A percentile compares a stretch with the other conserved stretches of the same genome.
Evolutionary conservation across 345 rosid genomes (phyloP).

Genomic region (Gossypium raimondii): DNA sequence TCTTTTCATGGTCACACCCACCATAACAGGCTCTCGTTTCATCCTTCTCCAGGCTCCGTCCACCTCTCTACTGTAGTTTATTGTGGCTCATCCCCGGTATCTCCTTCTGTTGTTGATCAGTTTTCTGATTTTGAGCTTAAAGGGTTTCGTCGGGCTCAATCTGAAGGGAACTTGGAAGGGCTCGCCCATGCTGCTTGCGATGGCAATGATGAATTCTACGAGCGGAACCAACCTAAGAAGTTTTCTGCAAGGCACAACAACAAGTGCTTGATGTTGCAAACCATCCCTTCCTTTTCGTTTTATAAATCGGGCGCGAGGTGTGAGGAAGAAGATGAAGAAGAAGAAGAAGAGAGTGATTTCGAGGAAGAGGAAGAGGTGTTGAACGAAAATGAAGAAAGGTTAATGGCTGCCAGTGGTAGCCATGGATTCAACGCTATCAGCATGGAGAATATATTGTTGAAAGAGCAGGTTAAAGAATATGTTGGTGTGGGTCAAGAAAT

Average conservation of each 20-base stretch:
- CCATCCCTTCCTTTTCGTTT: conserved; percentile 53
- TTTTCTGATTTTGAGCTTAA: neutral
- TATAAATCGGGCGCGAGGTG: neutral
- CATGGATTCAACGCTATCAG: neutral
- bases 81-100: conserved; percentile 42
- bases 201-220: conserved; percentile 9
- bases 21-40: conserved; percentile 24
- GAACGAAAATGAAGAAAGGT: conserved; percentile 9
- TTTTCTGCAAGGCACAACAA: conserved; percentile 24
- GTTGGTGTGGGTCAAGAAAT: conserved; percentile 23
- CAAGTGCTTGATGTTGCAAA: conserved; percentile 31
- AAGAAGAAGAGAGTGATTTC: neutral
- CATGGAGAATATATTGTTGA: neutral
- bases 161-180: conserved; percentile 55
- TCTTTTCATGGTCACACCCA: neutral
- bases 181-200: conserved; percentile 28
- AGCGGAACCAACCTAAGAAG: conserved; percentile 18
- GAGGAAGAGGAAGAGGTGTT: conserved; percentile 27
- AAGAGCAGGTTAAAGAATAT: too few species aligned
- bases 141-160: conserved; percentile 46
- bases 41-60: conserved; percentile 15
- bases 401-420: neutral
- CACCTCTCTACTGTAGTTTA: conserved; percentile 20
- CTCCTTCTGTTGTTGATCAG: conserved; percentile 28
- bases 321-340: conserved; percentile 11